Evolutionary conservation across 768 basidiomycete species (phyloP).

Genomic region (Pleurotus djamor): DNA sequence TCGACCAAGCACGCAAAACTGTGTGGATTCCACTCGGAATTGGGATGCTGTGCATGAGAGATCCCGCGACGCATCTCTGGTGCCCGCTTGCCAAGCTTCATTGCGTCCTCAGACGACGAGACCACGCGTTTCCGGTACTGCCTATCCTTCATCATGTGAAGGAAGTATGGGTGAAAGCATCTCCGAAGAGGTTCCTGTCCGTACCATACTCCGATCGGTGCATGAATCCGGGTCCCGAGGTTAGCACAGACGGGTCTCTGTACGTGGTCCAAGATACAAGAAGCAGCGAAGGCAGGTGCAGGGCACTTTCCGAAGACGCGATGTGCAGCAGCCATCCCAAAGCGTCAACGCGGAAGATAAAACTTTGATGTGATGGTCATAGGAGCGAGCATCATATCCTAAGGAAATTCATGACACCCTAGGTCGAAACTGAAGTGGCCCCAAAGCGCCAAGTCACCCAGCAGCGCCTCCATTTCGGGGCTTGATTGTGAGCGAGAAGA

Average conservation of each 20-base stretch:
- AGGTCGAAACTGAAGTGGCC: conserved; percentile 13
- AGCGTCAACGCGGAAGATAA: conserved; percentile 37
- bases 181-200: conserved; percentile 22
- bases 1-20: conserved; percentile 5
- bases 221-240: conserved; percentile 49
- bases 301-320: conserved; percentile 55
- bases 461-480: conserved; percentile 19
- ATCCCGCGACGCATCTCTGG: conserved; percentile 56
- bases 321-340: conserved; percentile 24
- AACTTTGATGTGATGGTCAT: conserved; percentile 7
- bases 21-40: conserved; percentile 43
- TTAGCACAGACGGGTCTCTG: conserved; percentile 45
- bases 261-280: conserved; percentile 24
- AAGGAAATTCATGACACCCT: conserved; percentile 11
- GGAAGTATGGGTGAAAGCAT: conserved; percentile 9
- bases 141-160: conserved; percentile 31
- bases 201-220: conserved; percentile 13
- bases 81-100: conserved; percentile 18
- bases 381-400: conserved; percentile 12
- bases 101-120: conserved; percentile 18
- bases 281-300: conserved; percentile 18
- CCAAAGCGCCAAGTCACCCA: conserved; percentile 17
- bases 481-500: conserved; percentile 24
- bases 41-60: conserved; percentile 13
- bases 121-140: conserved; percentile 47